Evolutionary conservation across 805 yeast species (phyloP), one percentile per base, ranked within the genome.

Genomic region (Saccharomycopsis javanensis): DNA sequence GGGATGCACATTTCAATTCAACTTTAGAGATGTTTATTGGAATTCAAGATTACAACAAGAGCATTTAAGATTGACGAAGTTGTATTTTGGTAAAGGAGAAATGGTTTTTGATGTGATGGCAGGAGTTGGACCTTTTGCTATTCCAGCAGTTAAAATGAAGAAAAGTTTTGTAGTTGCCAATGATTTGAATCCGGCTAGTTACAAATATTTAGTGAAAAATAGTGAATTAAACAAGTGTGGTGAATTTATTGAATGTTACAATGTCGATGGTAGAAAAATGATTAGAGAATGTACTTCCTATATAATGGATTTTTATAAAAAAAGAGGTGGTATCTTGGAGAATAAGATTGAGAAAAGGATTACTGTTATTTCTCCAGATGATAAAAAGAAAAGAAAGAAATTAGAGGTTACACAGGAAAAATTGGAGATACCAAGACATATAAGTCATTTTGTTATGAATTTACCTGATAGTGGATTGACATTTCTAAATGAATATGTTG

Each of bases 91-190:
- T 46, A 75, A 79, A 3, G 85, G 86, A 8, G 86, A 85, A 59
- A 86, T 89, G 5, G 86, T 95, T 0, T 88, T 89, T 65, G 99
- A 94, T 72, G 97, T 90, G 0, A 88, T 95, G 81, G 98, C 97
- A 0, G 99, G 99, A 51, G 98, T 94, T 1, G 99, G 99, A 0
- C 99, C 99, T 4, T 94, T 95, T 73, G 92, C 96, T 1, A 81
- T 94, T 1, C 99, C 99, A 0, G 96, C 97, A 0, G 98, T 91
- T 13, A 89, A 86, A 69, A 54, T 50, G 20, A 88, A 85, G 60
- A 79, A 79, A 15, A 86, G 83, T 10, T 68, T 91, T 55, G 96
- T 88, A 0, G 75, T 94, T 64, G 97, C 97, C 10, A 94, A 91
- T 68, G 99, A 94, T 69, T 75, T 94, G 68, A 94, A 94, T 66